Percentiles rank a stretch among this genome's conserved stretches.
Conservation (phyloP, 2,329 filamentous ascomycete species). For the Raffaelea arxii region DNA sequence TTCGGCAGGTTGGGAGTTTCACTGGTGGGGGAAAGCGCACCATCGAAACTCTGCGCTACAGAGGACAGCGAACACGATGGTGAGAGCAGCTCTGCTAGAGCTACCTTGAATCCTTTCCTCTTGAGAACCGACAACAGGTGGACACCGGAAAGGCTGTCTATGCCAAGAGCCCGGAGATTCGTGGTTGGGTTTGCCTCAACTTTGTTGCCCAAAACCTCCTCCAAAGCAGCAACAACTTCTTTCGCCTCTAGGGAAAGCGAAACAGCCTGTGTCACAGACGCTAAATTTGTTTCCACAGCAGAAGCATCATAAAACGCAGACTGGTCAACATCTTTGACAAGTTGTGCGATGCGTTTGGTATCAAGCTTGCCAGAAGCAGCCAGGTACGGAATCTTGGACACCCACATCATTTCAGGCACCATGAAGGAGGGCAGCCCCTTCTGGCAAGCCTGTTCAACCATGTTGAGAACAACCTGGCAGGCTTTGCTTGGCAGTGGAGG, state of each 20-base stretch:
- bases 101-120: slow-evolving; percentile 9
- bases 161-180: slow-evolving; percentile 9
- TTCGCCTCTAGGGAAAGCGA: background rate
- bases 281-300: too few relatives aligned
- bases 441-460: slow-evolving; percentile 4
- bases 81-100: slow-evolving; percentile 6
- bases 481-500: background rate
- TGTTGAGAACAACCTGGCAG: background rate
- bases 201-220: slow-evolving; percentile 1
- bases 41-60: background rate
- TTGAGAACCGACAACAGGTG: slow-evolving; percentile 12
- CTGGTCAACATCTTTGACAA: slow-evolving; percentile 2
- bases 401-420: slow-evolving; percentile 9
- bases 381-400: slow-evolving; percentile 8
- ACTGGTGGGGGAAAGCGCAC: background rate
- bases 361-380: slow-evolving; percentile 7
- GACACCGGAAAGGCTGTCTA: slow-evolving; percentile 14
- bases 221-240: background rate
- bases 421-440: slow-evolving; percentile 7
- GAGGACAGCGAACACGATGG: background rate
- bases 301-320: background rate
- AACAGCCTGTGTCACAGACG: too few relatives aligned
- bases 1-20: background rate
- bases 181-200: background rate
- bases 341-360: slow-evolving; percentile 5